Conservation (phyloP, 257 asterid genomes). For the Fraxinus cuspidata region DNA sequence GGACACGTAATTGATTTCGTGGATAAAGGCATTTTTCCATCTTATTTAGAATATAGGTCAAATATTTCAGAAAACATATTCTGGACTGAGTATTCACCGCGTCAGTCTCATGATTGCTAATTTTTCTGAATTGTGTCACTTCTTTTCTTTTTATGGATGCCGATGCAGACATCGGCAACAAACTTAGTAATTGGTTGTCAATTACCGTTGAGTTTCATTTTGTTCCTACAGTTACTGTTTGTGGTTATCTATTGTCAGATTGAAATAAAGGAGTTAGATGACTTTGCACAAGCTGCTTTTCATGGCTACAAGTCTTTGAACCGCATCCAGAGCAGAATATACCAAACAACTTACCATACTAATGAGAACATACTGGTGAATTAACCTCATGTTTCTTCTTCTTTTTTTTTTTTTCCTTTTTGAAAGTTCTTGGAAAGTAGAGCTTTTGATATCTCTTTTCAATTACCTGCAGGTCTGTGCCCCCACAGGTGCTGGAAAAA, state of each 20-base stretch:
- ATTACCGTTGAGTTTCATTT: slow-evolving; percentile 21
- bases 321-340: slow-evolving; percentile 96
- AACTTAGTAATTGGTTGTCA: neutral
- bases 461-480: slow-evolving; percentile 83
- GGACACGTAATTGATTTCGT: neutral
- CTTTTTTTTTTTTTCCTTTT: neutral
- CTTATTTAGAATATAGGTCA: neutral
- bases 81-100: neutral
- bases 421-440: slow-evolving; percentile 9
- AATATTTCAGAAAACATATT: neutral
- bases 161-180: neutral
- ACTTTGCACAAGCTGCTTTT: slow-evolving; percentile 96
- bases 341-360: slow-evolving; percentile 76
- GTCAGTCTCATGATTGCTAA: neutral
- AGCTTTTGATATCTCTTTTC: slow-evolving; percentile 31
- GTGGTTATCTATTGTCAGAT: slow-evolving; percentile 53
- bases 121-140: neutral
- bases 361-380: slow-evolving; percentile 90
- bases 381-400: slow-evolving; percentile 6
- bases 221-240: slow-evolving; percentile 20
- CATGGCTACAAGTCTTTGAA: slow-evolving; percentile 92
- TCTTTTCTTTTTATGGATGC: neutral
- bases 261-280: slow-evolving; percentile 94
- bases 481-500: slow-evolving; percentile 99
- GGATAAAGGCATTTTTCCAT: neutral